phyloP scores from a whole-genome alignment of 2,329 filamentous ascomycete genomes.

The Talaromyces sp. region DNA sequence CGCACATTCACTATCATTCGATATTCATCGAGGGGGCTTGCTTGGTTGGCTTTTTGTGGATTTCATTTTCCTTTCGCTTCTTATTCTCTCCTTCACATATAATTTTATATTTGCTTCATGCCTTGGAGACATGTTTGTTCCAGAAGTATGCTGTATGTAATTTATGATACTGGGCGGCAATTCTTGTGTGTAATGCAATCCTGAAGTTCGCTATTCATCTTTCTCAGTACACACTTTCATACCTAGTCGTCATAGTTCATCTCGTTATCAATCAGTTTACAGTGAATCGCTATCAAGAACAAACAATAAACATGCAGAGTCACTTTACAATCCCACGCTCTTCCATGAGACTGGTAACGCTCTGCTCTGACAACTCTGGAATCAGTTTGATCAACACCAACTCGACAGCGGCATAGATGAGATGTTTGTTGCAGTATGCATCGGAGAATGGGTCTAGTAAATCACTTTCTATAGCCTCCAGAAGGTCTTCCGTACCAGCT shows the following conservation, averaged over 20 bases:
- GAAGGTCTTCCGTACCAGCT: conserved; percentile 43
- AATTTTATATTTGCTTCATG: neutral
- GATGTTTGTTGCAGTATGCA: conserved; percentile 86
- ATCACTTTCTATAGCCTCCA: conserved; percentile 58
- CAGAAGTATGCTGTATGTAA: neutral
- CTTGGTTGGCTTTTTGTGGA: neutral
- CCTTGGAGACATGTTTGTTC: neutral
- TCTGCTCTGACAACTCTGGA: conserved; percentile 74
- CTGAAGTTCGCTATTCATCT: neutral
- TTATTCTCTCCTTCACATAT: neutral
- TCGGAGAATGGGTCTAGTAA: conserved; percentile 74
- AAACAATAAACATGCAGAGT: neutral
- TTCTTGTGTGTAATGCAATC: neutral
- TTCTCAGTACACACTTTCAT: neutral
- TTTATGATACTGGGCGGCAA: conserved; percentile 5
- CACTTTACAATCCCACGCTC: conserved; percentile 55
- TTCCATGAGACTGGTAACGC: conserved; percentile 67
- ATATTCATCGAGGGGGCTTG: neutral
- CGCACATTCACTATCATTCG: neutral
- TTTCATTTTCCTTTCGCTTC: neutral
- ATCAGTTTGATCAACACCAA: conserved; percentile 75
- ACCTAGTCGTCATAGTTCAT: neutral
- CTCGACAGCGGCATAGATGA: conserved; percentile 80
- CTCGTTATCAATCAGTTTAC: neutral
- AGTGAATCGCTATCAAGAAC: neutral